Evolutionary conservation across 441 rosid species (phyloP).

Genomic region (Rhodomyrtus psidioides): DNA sequence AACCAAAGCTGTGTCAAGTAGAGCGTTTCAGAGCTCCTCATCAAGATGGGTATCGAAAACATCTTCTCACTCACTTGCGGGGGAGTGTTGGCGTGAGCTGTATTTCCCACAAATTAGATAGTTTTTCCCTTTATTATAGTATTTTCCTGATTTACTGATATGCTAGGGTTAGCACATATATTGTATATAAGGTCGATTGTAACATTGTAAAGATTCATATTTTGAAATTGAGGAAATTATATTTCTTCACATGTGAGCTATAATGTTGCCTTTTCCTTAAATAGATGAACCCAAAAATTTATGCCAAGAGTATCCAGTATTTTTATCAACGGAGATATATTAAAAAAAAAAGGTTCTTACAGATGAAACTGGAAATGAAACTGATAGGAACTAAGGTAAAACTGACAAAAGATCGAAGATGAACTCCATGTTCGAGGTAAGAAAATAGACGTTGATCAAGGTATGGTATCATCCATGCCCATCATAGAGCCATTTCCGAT

Average conservation of each 20-base stretch:
- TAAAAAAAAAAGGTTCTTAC: background rate
- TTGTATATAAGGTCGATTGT: too few relatives aligned
- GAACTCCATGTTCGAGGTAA: background rate
- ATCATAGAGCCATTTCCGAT: background rate
- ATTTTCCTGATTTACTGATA: too few relatives aligned
- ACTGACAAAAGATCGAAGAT: background rate
- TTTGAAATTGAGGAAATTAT: too few relatives aligned
- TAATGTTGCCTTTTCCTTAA: background rate
- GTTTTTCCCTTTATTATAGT: too few relatives aligned
- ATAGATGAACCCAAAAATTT: background rate
- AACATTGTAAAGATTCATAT: too few relatives aligned
- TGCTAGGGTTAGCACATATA: too few relatives aligned
- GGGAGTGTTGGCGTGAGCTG: too few relatives aligned
- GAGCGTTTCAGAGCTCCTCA: too few relatives aligned
- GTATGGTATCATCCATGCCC: background rate
- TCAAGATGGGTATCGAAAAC: too few relatives aligned
- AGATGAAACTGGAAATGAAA: background rate
- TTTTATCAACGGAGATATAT: background rate
- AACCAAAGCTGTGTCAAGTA: too few relatives aligned
- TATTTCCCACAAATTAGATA: too few relatives aligned
- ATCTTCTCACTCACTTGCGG: too few relatives aligned
- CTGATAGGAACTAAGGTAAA: background rate
- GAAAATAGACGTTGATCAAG: background rate
- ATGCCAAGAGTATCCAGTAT: background rate
- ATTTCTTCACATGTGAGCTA: background rate